Percentiles rank a stretch among this genome's conserved stretches.
Evolutionary conservation across 169 alveolate species (phyloP).

Genomic region (Plasmodium sp.): DNA sequence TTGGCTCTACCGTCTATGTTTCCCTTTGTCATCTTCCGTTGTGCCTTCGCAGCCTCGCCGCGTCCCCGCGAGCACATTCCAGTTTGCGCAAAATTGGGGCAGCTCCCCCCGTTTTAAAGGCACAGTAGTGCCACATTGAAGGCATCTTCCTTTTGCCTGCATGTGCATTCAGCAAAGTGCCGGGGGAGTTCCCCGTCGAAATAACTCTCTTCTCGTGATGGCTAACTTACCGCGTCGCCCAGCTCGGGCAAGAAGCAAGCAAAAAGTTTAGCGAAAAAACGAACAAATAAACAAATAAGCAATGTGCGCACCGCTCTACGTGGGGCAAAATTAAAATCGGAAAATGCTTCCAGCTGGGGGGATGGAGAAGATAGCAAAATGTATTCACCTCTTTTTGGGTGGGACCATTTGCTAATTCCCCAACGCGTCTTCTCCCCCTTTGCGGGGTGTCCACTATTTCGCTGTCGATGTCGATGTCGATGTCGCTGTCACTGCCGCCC

Average conservation of each 20-base stretch:
- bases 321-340: neutral
- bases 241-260: neutral
- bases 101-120: neutral
- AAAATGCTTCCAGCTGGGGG: neutral
- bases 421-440: neutral
- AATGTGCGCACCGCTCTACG: neutral
- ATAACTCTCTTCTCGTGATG: neutral
- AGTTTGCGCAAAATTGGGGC: neutral
- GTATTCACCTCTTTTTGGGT: neutral
- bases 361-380: neutral
- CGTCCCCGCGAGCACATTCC: neutral
- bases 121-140: neutral
- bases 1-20: neutral
- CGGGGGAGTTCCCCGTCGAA: neutral
- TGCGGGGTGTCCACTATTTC: neutral
- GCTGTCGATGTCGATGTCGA: neutral
- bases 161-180: neutral
- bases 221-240: neutral
- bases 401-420: neutral
- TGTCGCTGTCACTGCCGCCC: neutral
- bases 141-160: neutral
- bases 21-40: neutral
- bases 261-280: neutral
- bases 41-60: neutral
- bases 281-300: neutral